phyloP scores from a whole-genome alignment of 805 yeast genomes.

The Lachancea lanzarotensis region DNA sequence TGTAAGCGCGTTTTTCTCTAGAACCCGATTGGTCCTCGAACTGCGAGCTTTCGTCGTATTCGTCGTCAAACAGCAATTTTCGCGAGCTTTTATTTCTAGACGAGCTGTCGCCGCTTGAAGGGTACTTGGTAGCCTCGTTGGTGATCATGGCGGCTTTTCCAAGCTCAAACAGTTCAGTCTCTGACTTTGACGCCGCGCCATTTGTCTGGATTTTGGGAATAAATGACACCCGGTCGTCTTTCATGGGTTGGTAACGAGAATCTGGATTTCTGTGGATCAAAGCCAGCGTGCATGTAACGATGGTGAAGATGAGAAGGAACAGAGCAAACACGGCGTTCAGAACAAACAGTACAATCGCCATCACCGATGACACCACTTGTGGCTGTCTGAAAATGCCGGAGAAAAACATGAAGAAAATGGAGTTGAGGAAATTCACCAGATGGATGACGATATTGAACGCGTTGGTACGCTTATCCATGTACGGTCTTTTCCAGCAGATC shows the following conservation, averaged over 20 bases:
- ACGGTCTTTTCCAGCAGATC: slow-evolving; percentile 73
- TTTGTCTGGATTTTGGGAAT: slow-evolving; percentile 56
- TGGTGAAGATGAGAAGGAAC: slow-evolving; percentile 73
- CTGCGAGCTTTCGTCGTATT: slow-evolving; percentile 9
- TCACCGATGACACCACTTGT: slow-evolving; percentile 80
- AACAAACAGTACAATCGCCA: slow-evolving; percentile 85
- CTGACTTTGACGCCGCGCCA: slow-evolving; percentile 23
- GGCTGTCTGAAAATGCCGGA: slow-evolving; percentile 80
- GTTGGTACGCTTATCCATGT: slow-evolving; percentile 90
- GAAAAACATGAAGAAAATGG: slow-evolving; percentile 83
- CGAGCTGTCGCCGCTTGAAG: slow-evolving; percentile 8
- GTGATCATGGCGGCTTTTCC: slow-evolving; percentile 34
- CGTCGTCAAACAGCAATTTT: slow-evolving; percentile 11
- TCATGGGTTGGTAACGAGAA: slow-evolving; percentile 90
- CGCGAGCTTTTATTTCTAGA: slow-evolving; percentile 6
- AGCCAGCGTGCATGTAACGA: slow-evolving; percentile 81
- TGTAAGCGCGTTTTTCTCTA: slow-evolving; percentile 6
- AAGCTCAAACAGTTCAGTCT: slow-evolving; percentile 31
- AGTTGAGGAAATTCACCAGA: slow-evolving; percentile 70
- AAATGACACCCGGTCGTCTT: slow-evolving; percentile 94
- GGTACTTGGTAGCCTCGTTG: slow-evolving; percentile 28
- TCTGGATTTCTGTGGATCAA: slow-evolving; percentile 88
- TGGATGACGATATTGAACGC: slow-evolving; percentile 86
- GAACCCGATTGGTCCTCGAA: slow-evolving; percentile 3
- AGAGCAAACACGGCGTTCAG: slow-evolving; percentile 85